Conservation (phyloP, 1,284 basidiomycete species). For the Ceratobasidium sp. region DNA sequence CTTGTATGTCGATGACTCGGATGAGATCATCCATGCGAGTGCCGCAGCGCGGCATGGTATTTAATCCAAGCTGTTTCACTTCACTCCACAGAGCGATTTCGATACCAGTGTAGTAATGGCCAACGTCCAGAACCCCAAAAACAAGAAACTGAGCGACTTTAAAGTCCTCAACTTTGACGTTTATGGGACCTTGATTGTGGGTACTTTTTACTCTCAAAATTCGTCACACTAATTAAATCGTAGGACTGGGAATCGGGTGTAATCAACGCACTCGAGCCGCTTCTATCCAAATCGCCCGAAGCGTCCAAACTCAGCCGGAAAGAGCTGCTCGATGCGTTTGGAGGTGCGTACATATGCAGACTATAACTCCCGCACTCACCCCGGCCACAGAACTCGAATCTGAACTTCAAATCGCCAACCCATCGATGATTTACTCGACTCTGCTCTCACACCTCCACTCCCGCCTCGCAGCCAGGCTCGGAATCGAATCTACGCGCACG, state of each 20-base stretch:
- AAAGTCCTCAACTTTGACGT: constrained; percentile 68
- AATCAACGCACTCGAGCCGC: constrained; percentile 58
- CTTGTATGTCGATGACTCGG: neutral
- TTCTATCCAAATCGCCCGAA: constrained; percentile 56
- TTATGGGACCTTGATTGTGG: constrained; percentile 69
- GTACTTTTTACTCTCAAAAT: constrained; percentile 40
- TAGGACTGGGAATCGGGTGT: constrained; percentile 78
- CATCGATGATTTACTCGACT: constrained; percentile 63
- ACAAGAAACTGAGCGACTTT: constrained; percentile 53
- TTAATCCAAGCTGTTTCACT: too few species aligned
- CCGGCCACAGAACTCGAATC: constrained; percentile 58
- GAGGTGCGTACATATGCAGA: constrained; percentile 33
- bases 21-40: neutral
- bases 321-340: constrained; percentile 61
- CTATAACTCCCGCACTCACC: too few species aligned
- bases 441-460: constrained; percentile 63
- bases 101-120: neutral
- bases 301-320: constrained; percentile 57
- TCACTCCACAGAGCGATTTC: neutral
- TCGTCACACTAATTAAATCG: constrained; percentile 7
- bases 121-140: constrained; percentile 5
- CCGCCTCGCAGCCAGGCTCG: constrained; percentile 47
- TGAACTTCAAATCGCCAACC: constrained; percentile 64
- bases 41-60: too few species aligned
- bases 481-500: constrained; percentile 45